Conservation (phyloP, 495 filamentous ascomycete species). For the Bathelium albidoporum region DNA sequence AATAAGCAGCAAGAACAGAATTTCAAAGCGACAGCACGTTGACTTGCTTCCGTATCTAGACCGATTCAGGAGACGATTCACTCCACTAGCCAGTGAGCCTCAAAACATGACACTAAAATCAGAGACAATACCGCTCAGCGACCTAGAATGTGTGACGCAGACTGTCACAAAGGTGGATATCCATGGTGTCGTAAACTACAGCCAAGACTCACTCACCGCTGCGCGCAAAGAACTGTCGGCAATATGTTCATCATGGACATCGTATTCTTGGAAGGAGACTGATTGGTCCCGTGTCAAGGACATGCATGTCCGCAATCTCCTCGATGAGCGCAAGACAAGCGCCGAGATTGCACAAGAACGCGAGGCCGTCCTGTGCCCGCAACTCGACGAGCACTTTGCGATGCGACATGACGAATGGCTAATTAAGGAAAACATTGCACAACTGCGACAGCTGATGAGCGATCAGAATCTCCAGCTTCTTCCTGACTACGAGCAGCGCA, state of each 20-base stretch:
- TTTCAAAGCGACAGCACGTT: slow-evolving; percentile 51
- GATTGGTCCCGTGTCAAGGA: slow-evolving; percentile 69
- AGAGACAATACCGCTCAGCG: slow-evolving; percentile 53
- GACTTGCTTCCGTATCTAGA: slow-evolving; percentile 74
- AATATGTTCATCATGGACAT: slow-evolving; percentile 59
- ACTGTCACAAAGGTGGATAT: slow-evolving; percentile 38
- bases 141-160: slow-evolving; percentile 73
- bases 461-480: slow-evolving; percentile 94
- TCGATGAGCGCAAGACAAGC: slow-evolving; percentile 55
- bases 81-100: slow-evolving; percentile 41
- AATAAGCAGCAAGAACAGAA: slow-evolving; percentile 41
- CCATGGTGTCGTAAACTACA: slow-evolving; percentile 20
- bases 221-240: slow-evolving; percentile 52
- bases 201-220: slow-evolving; percentile 32
- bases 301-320: slow-evolving; percentile 60
- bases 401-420: slow-evolving; percentile 94
- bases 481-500: slow-evolving; percentile 95
- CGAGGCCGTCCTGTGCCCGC: slow-evolving; percentile 53
- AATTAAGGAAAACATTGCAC: slow-evolving; percentile 78
- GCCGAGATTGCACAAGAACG: slow-evolving; percentile 47
- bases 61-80: slow-evolving; percentile 49
- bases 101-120: slow-evolving; percentile 53
- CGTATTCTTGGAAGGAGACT: slow-evolving; percentile 70
- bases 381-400: slow-evolving; percentile 81
- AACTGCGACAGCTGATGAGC: slow-evolving; percentile 77